Conservation (phyloP, 306 rosid species). For the Ammopiptanthus mongolicus region DNA sequence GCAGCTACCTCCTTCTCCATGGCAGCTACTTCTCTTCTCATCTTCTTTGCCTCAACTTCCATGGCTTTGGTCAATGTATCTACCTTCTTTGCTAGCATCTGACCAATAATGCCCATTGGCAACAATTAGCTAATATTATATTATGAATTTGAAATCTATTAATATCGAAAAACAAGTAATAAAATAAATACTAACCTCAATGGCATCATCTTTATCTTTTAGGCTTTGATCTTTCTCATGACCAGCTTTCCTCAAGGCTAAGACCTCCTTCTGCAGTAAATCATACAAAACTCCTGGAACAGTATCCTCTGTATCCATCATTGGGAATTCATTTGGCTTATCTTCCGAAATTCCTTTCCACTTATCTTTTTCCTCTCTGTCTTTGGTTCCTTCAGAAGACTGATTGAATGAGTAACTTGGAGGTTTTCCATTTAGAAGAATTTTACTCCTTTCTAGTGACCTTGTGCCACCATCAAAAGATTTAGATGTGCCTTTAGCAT, state of each 20-base stretch:
- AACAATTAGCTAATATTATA: slow-evolving; percentile 8
- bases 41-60: slow-evolving; percentile 99
- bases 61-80: slow-evolving; percentile 97
- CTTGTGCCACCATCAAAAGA: slow-evolving; percentile 98
- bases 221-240: slow-evolving; percentile 98
- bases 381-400: slow-evolving; percentile 71
- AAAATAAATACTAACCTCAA: slow-evolving; percentile 61
- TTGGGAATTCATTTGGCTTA: slow-evolving; percentile 67
- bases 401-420: slow-evolving; percentile 71
- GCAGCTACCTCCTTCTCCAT: slow-evolving; percentile 99
- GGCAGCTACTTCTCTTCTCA: slow-evolving; percentile 96
- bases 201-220: slow-evolving; percentile 95
- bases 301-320: slow-evolving; percentile 57
- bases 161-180: neutral
- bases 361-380: slow-evolving; percentile 40
- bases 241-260: slow-evolving; percentile 84
- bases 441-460: slow-evolving; percentile 87
- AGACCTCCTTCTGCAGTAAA: slow-evolving; percentile 93
- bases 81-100: slow-evolving; percentile 98
- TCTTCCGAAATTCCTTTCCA: slow-evolving; percentile 83
- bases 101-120: slow-evolving; percentile 23
- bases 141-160: slow-evolving; percentile 4
- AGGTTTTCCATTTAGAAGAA: slow-evolving; percentile 64
- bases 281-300: slow-evolving; percentile 88
- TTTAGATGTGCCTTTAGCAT: slow-evolving; percentile 96